Base-by-base conservation (phyloP, 139 green algal species). In the Astrephomene gubernaculifera region DNA sequence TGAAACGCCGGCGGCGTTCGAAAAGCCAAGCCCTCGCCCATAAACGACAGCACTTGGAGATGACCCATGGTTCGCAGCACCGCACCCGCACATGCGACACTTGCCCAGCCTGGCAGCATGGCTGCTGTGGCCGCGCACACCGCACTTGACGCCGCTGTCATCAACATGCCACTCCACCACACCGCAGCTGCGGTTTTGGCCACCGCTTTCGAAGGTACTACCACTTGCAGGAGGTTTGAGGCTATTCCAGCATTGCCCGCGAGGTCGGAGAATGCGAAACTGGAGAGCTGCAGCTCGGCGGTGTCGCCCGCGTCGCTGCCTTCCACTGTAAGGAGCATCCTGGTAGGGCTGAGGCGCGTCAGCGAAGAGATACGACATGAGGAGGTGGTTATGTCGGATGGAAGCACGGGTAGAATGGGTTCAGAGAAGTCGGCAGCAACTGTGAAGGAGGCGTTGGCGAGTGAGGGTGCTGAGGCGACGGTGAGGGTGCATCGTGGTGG, bases 41-140 rank as follows among this genome's bases (percentile, higher is more conserved):
- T 24, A n/a, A 25, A 65, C 57, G 21, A 8, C 21, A 5, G 21
- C 52, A 69, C 33, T 70, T 87, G 81, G 41, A 81, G 41, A 39
- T 87, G 81, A 0, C 70, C 81, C 41, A 69, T 2, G 8, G 52
- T 73, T 29, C 81, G 81, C 70, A 87, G 81, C 53, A 81, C 12
- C n/a, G 70, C 81, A 8, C 35, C 70, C 22, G 36, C 81, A 54
- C 70, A 81, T 21, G 81, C 70, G 49, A 17, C 49, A n/a, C n/a
- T n/a, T n/a, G n/a, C n/a, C n/a, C n/a, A n/a, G n/a, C n/a, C n/a
- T n/a, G n/a, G n/a, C n/a, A n/a, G n/a, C n/a, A n/a, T n/a, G n/a
- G n/a, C n/a, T n/a, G n/a, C n/a, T n/a, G n/a, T n/a, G n/a, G n/a
- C n/a, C n/a, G n/a, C n/a, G n/a, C n/a, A n/a, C n/a, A n/a, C n/a